Base-by-base conservation (phyloP, 2,329 filamentous ascomycete genomes). In the Trichoderma atrobrunneum region DNA sequence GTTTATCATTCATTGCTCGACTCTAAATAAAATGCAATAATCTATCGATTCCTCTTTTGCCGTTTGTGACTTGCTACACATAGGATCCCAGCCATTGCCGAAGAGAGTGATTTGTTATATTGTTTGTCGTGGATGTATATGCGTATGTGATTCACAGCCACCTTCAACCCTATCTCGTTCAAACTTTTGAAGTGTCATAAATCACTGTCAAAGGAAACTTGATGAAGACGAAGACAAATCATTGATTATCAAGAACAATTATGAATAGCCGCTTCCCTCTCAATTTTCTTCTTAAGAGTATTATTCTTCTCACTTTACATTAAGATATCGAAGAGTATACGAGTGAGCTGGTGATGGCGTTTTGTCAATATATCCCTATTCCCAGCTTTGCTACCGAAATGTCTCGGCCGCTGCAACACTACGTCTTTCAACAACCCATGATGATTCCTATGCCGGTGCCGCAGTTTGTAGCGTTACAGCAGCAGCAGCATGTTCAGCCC, bases 361-460 rank as follows among this genome's bases (percentile, higher is more conserved):
- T 74, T 30, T 76, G 57, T 76, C 78, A 14, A 8, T 30, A 57
- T 12, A 30, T 18, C 56, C 78, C 76, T 26, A 73, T 76, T 14
- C 77, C 78, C 26, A 66, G 79, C 51, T 77, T 80, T n/a, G 57
- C 36, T 39, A 54, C 30, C 34, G 73, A 30, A 18, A 71, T 32
- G 18, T 36, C 32, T 3, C 54, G 14, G 18, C 72, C 54, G 21
- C 11, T 60, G 5, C 70, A 64, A 59, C 16, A 66, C 11, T 18
- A 56, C 43, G 26, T 65, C 24, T 21, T 59, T 28, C 64, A 43
- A 2, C 60, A 68, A 16, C n/a, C 70, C 3, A 10, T 62, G 12
- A 11, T 62, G 7, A 14, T 56, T 26, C 43, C 63, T 7, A 26
- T 26, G n/a, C 3, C 28, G 7, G 3, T 28, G 36, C 32, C 59